Evolutionary conservation across 2,329 filamentous ascomycete genomes (phyloP), one percentile per base, ranked within the genome.

Genomic region (Pseudohalonectria lignicola): DNA sequence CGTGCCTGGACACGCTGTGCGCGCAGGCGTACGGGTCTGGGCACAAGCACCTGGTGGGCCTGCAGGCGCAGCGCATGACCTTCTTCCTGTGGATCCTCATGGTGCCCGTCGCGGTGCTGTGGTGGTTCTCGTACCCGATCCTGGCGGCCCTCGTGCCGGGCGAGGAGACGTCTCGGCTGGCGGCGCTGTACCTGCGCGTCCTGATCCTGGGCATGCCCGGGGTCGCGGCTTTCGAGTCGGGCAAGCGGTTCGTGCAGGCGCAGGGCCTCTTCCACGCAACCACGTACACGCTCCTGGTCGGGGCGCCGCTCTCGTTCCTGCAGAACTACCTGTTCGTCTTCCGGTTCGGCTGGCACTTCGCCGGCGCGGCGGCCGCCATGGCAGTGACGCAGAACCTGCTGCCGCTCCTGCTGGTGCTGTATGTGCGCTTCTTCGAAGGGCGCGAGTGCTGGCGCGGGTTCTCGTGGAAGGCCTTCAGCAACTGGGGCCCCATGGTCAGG

Each of bases 381-480:
- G 76, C 75, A 40, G 74, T 90, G 37, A 86, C 82, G 0, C 82
- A 90, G 50, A 86, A 73, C 49, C 66, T 93, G 11, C 72, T 94
- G 39, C 85, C 86, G 0, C 38, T 88, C 2, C 62, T 84, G n/a
- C 71, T 94, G 2, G 77, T 90, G 53, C 60, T 83, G 12, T 94
- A 93, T 55, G 78, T 93, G 29, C 68, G 72, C 39, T 84, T 86
- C 52, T 53, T 87, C 36, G 75, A 78, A 43, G 86, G 86, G 6
- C 69, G 68, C 37, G 75, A 87, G 50, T 93, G 86, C 64, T 94
- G 86, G 86, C 81, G 81, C 41, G 86, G 86, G 11, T 82, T 93
- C 55, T 82, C 77, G 34, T 67, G 63, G 44, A 39, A 42, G 18
- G 52, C 50, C 2, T 47, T 53, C n/a, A 43, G 36, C 13, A 49